Conservation (phyloP, 1,284 basidiomycete species). For the Microbotryum silenes-acaulis region DNA sequence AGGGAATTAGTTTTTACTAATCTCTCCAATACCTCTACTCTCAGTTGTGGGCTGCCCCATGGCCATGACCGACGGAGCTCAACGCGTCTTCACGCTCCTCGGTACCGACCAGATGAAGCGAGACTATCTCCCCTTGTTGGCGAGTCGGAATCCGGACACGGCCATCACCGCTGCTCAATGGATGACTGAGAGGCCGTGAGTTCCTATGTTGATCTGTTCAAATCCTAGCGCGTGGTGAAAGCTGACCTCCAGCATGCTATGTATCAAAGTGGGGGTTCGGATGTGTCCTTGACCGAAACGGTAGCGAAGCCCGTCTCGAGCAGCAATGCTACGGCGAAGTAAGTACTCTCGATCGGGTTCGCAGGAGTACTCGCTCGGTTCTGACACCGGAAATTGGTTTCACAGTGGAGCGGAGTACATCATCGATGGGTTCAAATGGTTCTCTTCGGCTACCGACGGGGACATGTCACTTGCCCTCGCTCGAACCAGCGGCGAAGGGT, state of each 20-base stretch:
- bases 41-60: slow-evolving; percentile 58
- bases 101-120: slow-evolving; percentile 56
- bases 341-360: no score
- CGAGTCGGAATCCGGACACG: slow-evolving; percentile 53
- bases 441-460: slow-evolving; percentile 71
- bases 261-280: slow-evolving; percentile 65
- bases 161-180: slow-evolving; percentile 72
- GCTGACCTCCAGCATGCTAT: background rate
- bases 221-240: background rate
- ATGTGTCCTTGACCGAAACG: slow-evolving; percentile 68
- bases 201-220: background rate
- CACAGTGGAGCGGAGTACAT: slow-evolving; percentile 47
- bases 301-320: slow-evolving; percentile 43
- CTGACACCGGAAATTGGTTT: no score
- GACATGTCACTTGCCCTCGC: slow-evolving; percentile 63
- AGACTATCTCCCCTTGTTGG: slow-evolving; percentile 47
- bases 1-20: background rate
- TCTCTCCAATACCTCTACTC: slow-evolving; percentile 3
- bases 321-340: no score
- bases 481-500: slow-evolving; percentile 55
- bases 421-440: slow-evolving; percentile 68
- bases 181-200: slow-evolving; percentile 61
- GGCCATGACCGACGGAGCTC: slow-evolving; percentile 68
- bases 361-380: no score
- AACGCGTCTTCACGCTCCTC: slow-evolving; percentile 59